Percentiles rank a stretch among this genome's conserved stretches.
These are phyloP conservation scores for Durio zibethinus DNA, from an alignment of 345 rosid species.

Conservation along the genomic window DNA sequence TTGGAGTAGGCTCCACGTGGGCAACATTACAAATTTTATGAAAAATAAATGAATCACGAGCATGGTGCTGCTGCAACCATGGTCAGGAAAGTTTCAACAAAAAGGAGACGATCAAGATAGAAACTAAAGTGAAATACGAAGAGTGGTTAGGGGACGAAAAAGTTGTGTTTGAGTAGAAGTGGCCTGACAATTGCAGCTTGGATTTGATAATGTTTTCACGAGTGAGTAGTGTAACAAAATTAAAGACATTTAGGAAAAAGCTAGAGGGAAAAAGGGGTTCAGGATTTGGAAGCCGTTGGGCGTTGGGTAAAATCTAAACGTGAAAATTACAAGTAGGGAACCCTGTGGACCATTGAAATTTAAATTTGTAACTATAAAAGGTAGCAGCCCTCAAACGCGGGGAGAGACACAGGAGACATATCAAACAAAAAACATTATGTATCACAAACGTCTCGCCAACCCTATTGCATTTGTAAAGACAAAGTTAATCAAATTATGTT, in stretches of 20 bases:
- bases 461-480: conserved; percentile 22
- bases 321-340: background rate
- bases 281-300: background rate
- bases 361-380: background rate
- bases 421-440: background rate
- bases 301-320: background rate
- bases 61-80: background rate
- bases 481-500: background rate
- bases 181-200: background rate
- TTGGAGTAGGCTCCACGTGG: background rate
- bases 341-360: background rate
- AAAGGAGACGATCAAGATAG: background rate
- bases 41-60: background rate
- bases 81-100: background rate
- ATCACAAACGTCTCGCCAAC: conserved; percentile 29
- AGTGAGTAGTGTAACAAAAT: background rate
- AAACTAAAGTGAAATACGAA: background rate
- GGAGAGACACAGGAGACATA: background rate
- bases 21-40: background rate
- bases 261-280: background rate
- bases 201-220: background rate
- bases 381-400: background rate
- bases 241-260: background rate
- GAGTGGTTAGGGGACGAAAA: conserved; percentile 22
- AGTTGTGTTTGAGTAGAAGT: background rate